Evolutionary conservation across 1,139 yeast species (phyloP), one percentile per base, ranked within the genome.

Genomic region (Pneumocystis murina): DNA sequence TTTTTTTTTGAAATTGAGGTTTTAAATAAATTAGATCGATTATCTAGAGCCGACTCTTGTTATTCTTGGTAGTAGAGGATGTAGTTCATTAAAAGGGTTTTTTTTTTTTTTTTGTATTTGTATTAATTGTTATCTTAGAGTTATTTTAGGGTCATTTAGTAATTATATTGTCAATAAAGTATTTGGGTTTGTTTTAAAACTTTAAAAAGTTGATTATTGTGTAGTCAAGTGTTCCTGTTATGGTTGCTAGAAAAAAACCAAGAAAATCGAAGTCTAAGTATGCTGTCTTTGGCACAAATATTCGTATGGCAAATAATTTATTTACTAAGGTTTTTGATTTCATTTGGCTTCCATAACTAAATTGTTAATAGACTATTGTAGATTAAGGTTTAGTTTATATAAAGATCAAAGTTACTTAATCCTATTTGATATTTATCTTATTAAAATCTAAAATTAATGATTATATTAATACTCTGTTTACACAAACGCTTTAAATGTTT

Each of bases 231-330:
- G 91, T 88, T 16, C 97, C 97, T 0, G 94, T 90, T 35, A 84
- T 91, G 86, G 96, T 91, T 61, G 94, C 92, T 24, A 80, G 95
- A 67, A 85, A 86, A 72, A 88, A 87, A 72, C 79, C 88, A 71
- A 86, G 86, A 75, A 85, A 87, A 76, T 79, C 86, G 67, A 82
- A 84, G 68, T 80, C 87, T 71, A 62, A 62, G 8, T 65, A 65
- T 30, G 62, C 62, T 28, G 41, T 61, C 24, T 82, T 83, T 74
- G 72, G 69, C 6, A 66, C 72, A 35, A 73, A 73, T 61, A 75
- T 72, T 74, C 80, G 76, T 70, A 72, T 74, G 72, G 76, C 72
- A 68, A 78, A 72, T 71, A 77, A 71, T 70, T 67, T 75, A 40
- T 69, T 76, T 16, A 48, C 55, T 48, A 48, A 48, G 33, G 55